Conservation (phyloP, 2,329 filamentous ascomycete genomes). For the Bipolaris victoriae region DNA sequence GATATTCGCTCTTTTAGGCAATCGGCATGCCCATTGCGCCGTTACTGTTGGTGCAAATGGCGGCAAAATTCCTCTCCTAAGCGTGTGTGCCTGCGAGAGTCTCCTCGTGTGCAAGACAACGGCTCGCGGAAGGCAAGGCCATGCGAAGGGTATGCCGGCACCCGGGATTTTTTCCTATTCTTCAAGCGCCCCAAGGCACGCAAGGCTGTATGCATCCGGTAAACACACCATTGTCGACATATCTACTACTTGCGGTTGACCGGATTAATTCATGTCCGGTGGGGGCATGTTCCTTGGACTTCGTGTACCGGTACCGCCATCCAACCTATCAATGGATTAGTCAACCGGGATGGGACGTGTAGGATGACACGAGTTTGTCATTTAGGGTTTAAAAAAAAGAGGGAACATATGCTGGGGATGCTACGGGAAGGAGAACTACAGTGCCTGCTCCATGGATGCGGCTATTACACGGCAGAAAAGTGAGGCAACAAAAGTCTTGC, state of each 20-base stretch:
- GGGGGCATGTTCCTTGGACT: not conserved
- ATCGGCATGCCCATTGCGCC: not conserved
- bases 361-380: not conserved
- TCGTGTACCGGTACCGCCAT: not conserved
- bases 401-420: not conserved
- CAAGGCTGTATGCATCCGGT: constrained; percentile 11
- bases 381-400: not conserved
- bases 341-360: not conserved
- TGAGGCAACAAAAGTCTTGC: not conserved
- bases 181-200: not conserved
- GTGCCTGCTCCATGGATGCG: constrained; percentile 15
- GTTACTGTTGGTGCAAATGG: constrained; percentile 9
- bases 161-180: constrained; percentile 2
- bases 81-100: constrained; percentile 5
- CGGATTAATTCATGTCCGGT: constrained; percentile 1
- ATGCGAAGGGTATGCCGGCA: constrained; percentile 4
- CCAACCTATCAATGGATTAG: not conserved
- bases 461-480: constrained; percentile 6
- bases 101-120: not conserved
- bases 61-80: constrained; percentile 6
- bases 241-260: not conserved
- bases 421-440: constrained; percentile 1
- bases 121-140: constrained; percentile 1
- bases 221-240: not conserved
- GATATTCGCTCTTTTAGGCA: not conserved